Evolutionary conservation across 441 rosid genomes (phyloP).

Genomic region (Adansonia rubrostipa): DNA sequence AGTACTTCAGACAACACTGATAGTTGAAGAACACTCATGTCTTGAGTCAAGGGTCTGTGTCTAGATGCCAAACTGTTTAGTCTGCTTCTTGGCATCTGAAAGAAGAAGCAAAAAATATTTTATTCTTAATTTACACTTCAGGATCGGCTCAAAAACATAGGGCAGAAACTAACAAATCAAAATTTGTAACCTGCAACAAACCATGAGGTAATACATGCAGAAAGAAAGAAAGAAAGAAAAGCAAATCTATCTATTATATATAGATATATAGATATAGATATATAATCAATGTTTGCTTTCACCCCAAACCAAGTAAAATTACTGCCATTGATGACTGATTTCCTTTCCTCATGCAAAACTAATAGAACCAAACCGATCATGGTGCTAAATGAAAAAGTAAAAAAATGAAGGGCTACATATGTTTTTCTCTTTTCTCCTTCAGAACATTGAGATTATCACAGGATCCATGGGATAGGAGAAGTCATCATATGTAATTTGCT

Average conservation of each 20-base stretch:
- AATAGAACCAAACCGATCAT: not conserved
- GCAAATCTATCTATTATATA: too few relatives aligned
- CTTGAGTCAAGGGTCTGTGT: slow-evolving; percentile 73
- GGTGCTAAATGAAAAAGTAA: not conserved
- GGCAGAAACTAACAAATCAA: not conserved
- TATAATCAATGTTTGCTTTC: not conserved
- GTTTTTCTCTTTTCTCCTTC: not conserved
- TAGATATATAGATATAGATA: not conserved
- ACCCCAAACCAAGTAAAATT: not conserved
- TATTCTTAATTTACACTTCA: not conserved
- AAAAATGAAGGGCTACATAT: not conserved
- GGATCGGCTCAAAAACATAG: not conserved
- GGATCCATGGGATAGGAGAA: too few relatives aligned
- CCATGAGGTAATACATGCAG: not conserved
- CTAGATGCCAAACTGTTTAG: slow-evolving; percentile 78
- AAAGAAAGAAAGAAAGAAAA: not conserved
- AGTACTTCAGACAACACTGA: slow-evolving; percentile 64
- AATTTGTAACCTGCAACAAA: not conserved
- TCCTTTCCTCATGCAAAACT: not conserved
- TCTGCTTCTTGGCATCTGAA: slow-evolving; percentile 96
- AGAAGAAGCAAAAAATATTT: slow-evolving; percentile 9
- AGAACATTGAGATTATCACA: not conserved
- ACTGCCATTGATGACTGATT: not conserved
- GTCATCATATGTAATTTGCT: too few relatives aligned
- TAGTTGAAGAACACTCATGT: slow-evolving; percentile 58